phyloP scores from a whole-genome alignment of 441 rosid genomes.

The Gossypium trilobum region DNA sequence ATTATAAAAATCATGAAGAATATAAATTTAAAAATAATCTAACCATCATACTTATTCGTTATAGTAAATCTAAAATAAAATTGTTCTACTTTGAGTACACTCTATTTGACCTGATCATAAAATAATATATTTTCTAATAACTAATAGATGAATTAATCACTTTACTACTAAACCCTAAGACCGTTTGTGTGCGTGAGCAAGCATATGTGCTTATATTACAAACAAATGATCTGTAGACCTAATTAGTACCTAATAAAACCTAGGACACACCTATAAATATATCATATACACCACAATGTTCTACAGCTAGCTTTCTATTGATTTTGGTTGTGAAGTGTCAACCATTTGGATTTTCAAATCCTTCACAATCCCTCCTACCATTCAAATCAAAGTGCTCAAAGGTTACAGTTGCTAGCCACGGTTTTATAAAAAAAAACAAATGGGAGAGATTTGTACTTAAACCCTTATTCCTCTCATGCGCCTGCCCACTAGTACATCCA shows the following conservation, averaged over 20 bases:
- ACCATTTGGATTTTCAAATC: not conserved
- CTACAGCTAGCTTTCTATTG: not conserved
- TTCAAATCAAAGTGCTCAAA: constrained; percentile 14
- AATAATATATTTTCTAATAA: too few relatives aligned
- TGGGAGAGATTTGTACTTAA: not conserved
- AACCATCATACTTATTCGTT: too few relatives aligned
- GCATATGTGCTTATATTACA: not conserved
- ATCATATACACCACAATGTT: not conserved
- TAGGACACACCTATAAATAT: not conserved
- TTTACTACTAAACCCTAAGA: too few relatives aligned
- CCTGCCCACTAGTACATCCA: constrained; percentile 29
- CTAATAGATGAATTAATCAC: too few relatives aligned
- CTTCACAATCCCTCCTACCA: constrained; percentile 3
- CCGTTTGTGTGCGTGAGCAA: not conserved
- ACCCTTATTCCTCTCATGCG: constrained; percentile 25
- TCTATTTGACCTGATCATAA: too few relatives aligned
- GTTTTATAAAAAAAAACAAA: not conserved
- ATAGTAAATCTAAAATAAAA: too few relatives aligned
- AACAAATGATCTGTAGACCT: not conserved
- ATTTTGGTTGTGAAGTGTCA: constrained; percentile 3
- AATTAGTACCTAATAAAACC: not conserved
- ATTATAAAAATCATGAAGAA: too few relatives aligned
- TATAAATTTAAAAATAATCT: too few relatives aligned
- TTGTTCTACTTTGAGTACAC: too few relatives aligned
- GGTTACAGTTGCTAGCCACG: not conserved